Percentiles rank a stretch among this genome's conserved stretches.
These are phyloP conservation scores for Podospora bellae-mahoneyi DNA, from an alignment of 495 filamentous ascomycete genomes.

Conservation along the genomic window DNA sequence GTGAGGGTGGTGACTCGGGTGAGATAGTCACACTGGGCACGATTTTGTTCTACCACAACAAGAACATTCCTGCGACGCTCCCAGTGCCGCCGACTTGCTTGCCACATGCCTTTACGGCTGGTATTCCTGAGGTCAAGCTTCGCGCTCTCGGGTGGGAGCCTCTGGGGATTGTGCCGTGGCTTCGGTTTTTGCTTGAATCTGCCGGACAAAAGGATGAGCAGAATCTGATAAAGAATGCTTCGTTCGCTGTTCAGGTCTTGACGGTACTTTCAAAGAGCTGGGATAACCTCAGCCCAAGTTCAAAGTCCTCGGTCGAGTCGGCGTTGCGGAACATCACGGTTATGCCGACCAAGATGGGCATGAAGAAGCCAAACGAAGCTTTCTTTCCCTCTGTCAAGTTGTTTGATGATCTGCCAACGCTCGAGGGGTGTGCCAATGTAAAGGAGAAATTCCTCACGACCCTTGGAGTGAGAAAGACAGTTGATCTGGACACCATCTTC, in stretches of 20 bases:
- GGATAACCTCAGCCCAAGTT: conserved; percentile 65
- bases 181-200: conserved; percentile 69
- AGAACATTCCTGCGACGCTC: conserved; percentile 73
- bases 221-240: conserved; percentile 60
- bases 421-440: conserved; percentile 67
- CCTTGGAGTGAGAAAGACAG: conserved; percentile 79
- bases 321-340: conserved; percentile 64
- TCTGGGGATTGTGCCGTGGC: conserved; percentile 76
- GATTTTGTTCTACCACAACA: conserved; percentile 70
- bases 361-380: conserved; percentile 80
- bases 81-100: conserved; percentile 80
- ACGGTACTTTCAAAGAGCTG: conserved; percentile 80
- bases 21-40: conserved; percentile 71
- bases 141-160: conserved; percentile 80
- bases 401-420: conserved; percentile 86
- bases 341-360: conserved; percentile 87
- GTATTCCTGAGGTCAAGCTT: conserved; percentile 57
- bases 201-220: conserved; percentile 40
- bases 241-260: conserved; percentile 76
- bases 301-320: conserved; percentile 61
- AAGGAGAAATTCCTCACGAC: conserved; percentile 86
- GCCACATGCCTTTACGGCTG: conserved; percentile 68
- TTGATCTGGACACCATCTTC: conserved; percentile 92
- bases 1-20: conserved; percentile 57
- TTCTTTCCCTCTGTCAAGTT: conserved; percentile 92